These are phyloP conservation scores for Phytopythium helicoides DNA, from an alignment of 352 stramenopile genomes.

Conservation along the genomic window DNA sequence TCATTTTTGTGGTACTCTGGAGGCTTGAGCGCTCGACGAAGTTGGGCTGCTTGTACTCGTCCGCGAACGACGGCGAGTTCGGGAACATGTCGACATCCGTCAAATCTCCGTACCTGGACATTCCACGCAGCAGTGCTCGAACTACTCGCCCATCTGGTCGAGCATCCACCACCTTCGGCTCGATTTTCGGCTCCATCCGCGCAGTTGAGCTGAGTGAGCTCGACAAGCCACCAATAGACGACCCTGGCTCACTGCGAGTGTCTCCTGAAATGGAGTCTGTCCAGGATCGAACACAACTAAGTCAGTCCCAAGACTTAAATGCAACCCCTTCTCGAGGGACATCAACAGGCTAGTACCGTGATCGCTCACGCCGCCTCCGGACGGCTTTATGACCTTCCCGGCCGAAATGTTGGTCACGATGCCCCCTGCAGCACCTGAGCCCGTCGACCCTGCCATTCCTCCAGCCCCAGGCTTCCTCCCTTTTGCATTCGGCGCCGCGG, in stretches of 20 bases:
- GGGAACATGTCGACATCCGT: constrained; percentile 67
- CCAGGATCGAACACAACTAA: too few relatives aligned
- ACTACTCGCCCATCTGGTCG: constrained; percentile 65
- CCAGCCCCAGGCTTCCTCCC: constrained; percentile 24
- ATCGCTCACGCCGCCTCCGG: constrained; percentile 3
- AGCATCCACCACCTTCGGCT: constrained; percentile 31
- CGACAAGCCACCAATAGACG: background rate
- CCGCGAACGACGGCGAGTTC: constrained; percentile 54
- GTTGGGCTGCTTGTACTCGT: constrained; percentile 75
- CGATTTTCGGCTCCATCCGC: constrained; percentile 48
- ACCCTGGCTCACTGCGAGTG: background rate
- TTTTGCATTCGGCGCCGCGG: constrained; percentile 10
- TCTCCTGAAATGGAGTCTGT: constrained; percentile 4
- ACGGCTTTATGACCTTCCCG: constrained; percentile 43
- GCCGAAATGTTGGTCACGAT: constrained; percentile 64
- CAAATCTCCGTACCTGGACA: constrained; percentile 78
- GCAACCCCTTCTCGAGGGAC: constrained; percentile 10
- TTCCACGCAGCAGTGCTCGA: constrained; percentile 59
- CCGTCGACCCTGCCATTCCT: background rate
- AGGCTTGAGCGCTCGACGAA: constrained; percentile 75
- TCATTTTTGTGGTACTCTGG: constrained; percentile 44
- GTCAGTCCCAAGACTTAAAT: too few relatives aligned
- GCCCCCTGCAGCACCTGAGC: background rate
- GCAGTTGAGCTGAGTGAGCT: background rate
- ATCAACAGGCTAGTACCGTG: constrained; percentile 17